Evolutionary conservation across 2,329 filamentous ascomycete species (phyloP), one percentile per base, ranked within the genome.

Genomic region (Coleophoma crateriformis): DNA sequence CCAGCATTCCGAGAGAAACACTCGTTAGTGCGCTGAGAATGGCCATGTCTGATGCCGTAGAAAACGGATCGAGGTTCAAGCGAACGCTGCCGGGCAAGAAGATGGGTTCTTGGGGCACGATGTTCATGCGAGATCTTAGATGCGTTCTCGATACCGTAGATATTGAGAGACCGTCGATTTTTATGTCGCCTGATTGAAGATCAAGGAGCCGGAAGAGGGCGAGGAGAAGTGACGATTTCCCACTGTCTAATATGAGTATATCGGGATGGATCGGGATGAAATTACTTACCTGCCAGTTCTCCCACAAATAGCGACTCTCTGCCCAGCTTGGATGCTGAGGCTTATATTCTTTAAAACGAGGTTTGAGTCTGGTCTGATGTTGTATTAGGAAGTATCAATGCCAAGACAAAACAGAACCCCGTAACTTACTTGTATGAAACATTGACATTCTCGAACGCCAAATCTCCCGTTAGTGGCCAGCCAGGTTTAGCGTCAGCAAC

Each of bases 241-340:
- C 35, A 38, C 35, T 38, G 15, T n/a, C 15, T 38, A 13, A n/a
- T 38, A n/a, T 38, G 14, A n/a, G 35, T 38, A n/a, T 38, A 8
- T 7, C 12, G 13, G 35, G 7, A n/a, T 38, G 7, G 14, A 38
- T 13, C 11, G n/a, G n/a, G n/a, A 14, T 14, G 8, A 17, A 17
- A 12, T 38, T 38, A 38, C 35, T 38, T 1, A 17, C 35, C 49
- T 50, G 32, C 76, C 77, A 3, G 74, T 80, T 5, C 78, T 71
- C 1, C 78, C 78, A 34, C 74, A 77, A 6, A 81, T 64, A 2
- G 72, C 69, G 7, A 77, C 62, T 48, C 73, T 74, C 54, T 78
- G 69, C 0, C 76, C 76, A 1, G 45, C n/a, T 15, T 22, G 27
- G 12, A 50, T 35, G n/a, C 12, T 43, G 11, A 44, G 8, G 44